Base-by-base conservation (phyloP, 768 basidiomycete species). In the Leucosporidium creatinivorum region DNA sequence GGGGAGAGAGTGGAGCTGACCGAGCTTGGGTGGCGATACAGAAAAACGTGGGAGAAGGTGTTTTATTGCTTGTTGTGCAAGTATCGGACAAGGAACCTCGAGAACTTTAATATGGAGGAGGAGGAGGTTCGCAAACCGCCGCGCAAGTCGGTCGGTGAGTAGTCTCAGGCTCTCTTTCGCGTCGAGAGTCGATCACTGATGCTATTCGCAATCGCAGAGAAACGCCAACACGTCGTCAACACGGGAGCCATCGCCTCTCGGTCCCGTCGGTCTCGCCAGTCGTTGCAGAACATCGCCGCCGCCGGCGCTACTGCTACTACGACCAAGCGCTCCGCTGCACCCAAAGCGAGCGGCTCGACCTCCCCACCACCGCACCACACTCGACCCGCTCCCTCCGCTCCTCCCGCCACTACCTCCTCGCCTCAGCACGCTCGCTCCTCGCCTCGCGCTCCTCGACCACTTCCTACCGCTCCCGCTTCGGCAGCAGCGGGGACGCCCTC, bases 31-130 rank as follows among this genome's bases (percentile, higher is more conserved):
- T 31, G 26, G 19, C 18, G 25, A 6, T 21, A 19, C 61, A 85
- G 86, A 63, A 85, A 85, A 60, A 93, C 88, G 33, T 93, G 91
- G 89, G 91, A 98, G 77, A 97, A 99, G 79, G 91, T 90, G 0
- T 89, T 98, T 58, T 99, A 99, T 78, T 87, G 89, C 75, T 80
- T 97, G 7, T 82, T 99, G n/a, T 81, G 87, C 63, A 85, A 85
- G 70, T 97, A 96, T 79, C 85, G 93, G 54, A 83, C 84, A 59
- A 85, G 83, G 72, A 85, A 86, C 63, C 77, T 90, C 52, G 87
- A 89, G 74, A 83, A 86, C 69, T 89, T 85, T 76, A 85, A 81
- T 74, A 78, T 80, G 77, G 87, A 88, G 48, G 69, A 64, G 61
- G 79, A 87, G 28, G 70, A 68, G 51, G 63, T 67, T 21, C 58